Evolutionary conservation across 2,329 filamentous ascomycete genomes (phyloP).

Genomic region (Drechslera avenae): DNA sequence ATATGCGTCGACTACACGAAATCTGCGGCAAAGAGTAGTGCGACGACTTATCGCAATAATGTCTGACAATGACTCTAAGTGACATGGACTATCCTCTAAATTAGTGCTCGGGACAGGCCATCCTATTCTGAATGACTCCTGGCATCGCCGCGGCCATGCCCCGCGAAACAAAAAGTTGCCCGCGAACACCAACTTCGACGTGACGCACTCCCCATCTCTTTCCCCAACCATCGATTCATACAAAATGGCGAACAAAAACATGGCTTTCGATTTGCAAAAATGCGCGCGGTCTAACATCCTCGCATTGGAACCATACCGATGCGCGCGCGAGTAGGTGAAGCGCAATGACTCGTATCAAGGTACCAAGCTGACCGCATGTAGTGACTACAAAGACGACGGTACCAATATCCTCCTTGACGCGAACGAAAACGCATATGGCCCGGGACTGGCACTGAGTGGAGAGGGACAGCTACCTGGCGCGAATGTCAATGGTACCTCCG

Average conservation of each 20-base stretch:
- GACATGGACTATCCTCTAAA: neutral
- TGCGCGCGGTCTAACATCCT: constrained; percentile 60
- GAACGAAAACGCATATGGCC: constrained; percentile 96
- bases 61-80: no score
- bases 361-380: constrained; percentile 46
- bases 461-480: constrained; percentile 56
- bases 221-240: neutral
- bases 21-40: no score
- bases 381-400: constrained; percentile 98
- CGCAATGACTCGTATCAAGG: constrained; percentile 12
- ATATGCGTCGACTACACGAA: no score
- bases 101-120: no score
- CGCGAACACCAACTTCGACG: constrained; percentile 15
- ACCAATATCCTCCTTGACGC: constrained; percentile 95
- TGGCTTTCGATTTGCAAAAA: constrained; percentile 55
- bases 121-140: constrained; percentile 17
- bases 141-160: constrained; percentile 24
- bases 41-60: no score
- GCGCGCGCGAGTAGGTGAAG: constrained; percentile 58
- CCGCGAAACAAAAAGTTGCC: constrained; percentile 39
- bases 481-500: constrained; percentile 46
- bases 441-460: constrained; percentile 65
- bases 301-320: constrained; percentile 59
- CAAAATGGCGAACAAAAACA: constrained; percentile 33
- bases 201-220: neutral